Evolutionary conservation across 257 asterid genomes (phyloP).

Genomic region (Ajuga chamaepitys): DNA sequence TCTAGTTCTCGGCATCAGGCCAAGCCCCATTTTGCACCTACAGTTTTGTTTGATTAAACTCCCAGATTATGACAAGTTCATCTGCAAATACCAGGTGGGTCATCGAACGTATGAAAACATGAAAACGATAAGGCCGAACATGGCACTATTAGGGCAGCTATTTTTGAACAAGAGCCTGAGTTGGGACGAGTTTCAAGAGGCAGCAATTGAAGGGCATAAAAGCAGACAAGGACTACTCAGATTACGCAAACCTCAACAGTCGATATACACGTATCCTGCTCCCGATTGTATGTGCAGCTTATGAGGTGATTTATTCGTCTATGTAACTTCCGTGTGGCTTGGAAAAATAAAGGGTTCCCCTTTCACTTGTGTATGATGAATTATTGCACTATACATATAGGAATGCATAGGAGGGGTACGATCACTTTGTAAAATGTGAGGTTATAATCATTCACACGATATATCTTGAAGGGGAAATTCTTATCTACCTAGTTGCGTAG

Average conservation of each 20-base stretch:
- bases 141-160: conserved; percentile 82
- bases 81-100: conserved; percentile 46
- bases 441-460: neutral
- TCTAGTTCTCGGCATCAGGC: too few species aligned
- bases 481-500: too few species aligned
- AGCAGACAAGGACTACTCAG: conserved; percentile 70
- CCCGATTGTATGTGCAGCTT: conserved; percentile 90
- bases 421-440: conserved; percentile 13
- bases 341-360: conserved; percentile 17
- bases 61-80: neutral
- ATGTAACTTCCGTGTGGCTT: conserved; percentile 7
- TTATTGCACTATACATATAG: neutral
- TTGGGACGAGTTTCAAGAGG: conserved; percentile 75
- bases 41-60: too few species aligned
- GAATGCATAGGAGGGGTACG: neutral
- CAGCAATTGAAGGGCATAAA: conserved; percentile 63
- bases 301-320: conserved; percentile 15
- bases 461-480: too few species aligned
- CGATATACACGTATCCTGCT: conserved; percentile 88
- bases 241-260: conserved; percentile 61
- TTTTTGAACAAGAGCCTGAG: conserved; percentile 75
- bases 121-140: conserved; percentile 93
- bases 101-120: conserved; percentile 65
- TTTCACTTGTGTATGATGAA: conserved; percentile 6
- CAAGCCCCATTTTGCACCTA: too few species aligned